Conservation (phyloP, 75 land plant species). For the Pinus tabuliformis region DNA sequence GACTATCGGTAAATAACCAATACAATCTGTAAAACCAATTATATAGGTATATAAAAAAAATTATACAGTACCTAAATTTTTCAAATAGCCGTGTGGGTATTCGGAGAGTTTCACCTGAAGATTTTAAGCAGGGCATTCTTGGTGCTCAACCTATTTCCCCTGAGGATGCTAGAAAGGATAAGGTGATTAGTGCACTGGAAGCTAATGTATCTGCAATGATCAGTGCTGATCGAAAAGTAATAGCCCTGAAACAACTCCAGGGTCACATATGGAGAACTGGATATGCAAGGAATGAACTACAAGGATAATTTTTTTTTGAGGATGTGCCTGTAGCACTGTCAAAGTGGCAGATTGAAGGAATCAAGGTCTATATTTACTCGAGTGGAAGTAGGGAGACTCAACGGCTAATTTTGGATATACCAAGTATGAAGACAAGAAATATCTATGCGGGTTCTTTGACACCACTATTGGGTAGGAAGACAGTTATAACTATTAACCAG, state of each 20-base stretch:
- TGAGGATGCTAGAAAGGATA: slow-evolving; percentile 64
- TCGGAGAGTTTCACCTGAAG: slow-evolving; percentile 17
- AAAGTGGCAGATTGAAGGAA: slow-evolving; percentile 72
- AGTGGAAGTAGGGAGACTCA: slow-evolving; percentile 99
- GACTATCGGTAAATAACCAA: too few species aligned
- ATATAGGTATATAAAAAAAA: neutral
- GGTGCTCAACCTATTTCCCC: slow-evolving; percentile 73
- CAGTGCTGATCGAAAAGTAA: slow-evolving; percentile 91
- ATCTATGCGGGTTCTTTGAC: slow-evolving; percentile 91
- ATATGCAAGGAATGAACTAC: slow-evolving; percentile 72
- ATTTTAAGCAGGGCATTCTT: slow-evolving; percentile 55
- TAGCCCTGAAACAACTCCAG: slow-evolving; percentile 93
- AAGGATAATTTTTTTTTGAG: slow-evolving; percentile 73
- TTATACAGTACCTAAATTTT: neutral
- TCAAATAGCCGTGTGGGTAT: too few species aligned
- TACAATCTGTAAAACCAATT: too few species aligned
- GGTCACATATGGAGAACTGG: slow-evolving; percentile 99
- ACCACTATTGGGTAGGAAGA: slow-evolving; percentile 77
- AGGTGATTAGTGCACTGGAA: slow-evolving; percentile 73
- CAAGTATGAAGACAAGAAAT: slow-evolving; percentile 82
- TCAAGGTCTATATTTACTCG: slow-evolving; percentile 95
- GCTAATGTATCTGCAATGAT: slow-evolving; percentile 93
- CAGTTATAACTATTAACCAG: neutral
- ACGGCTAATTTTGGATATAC: slow-evolving; percentile 87
- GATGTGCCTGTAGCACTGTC: slow-evolving; percentile 93